Conservation (phyloP, 495 filamentous ascomycete genomes). For the Acidiella bohemica region DNA sequence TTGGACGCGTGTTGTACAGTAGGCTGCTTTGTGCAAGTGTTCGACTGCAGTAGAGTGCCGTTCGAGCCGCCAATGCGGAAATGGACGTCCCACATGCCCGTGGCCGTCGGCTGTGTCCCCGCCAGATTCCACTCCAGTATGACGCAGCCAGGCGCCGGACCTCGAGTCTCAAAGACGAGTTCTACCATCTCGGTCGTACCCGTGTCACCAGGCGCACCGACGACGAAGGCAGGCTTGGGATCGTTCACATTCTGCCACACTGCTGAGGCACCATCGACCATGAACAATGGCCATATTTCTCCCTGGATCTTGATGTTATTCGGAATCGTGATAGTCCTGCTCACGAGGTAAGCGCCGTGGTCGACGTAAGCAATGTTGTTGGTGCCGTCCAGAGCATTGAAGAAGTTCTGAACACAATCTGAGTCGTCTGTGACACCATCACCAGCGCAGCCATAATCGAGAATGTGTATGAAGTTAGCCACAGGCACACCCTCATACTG, state of each 20-base stretch:
- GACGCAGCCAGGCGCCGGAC: conserved; percentile 69
- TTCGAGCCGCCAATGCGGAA: conserved; percentile 72
- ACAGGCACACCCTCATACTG: conserved; percentile 53
- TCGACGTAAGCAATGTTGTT: conserved; percentile 78
- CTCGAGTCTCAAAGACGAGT: conserved; percentile 66
- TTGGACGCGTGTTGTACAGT: conserved; percentile 37
- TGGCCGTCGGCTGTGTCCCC: conserved; percentile 47
- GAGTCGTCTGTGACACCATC: conserved; percentile 61
- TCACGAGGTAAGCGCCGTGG: conserved; percentile 77
- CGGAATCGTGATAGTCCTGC: conserved; percentile 71
- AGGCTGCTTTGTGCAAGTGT: conserved; percentile 62
- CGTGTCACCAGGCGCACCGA: conserved; percentile 64
- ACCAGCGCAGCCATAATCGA: conserved; percentile 63
- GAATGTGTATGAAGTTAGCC: conserved; percentile 59
- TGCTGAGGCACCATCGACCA: conserved; percentile 43
- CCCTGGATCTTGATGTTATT: conserved; percentile 70
- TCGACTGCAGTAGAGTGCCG: conserved; percentile 65
- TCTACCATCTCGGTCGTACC: conserved; percentile 77
- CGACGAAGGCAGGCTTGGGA: conserved; percentile 58
- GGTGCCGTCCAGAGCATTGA: conserved; percentile 45
- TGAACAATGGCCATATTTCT: conserved; percentile 80
- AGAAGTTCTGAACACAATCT: conserved; percentile 53
- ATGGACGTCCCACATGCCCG: conserved; percentile 76
- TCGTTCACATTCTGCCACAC: conserved; percentile 58
- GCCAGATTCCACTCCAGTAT: conserved; percentile 85